Base-by-base conservation (phyloP, 2,329 filamentous ascomycete genomes). In the Aspergillus sp. region DNA sequence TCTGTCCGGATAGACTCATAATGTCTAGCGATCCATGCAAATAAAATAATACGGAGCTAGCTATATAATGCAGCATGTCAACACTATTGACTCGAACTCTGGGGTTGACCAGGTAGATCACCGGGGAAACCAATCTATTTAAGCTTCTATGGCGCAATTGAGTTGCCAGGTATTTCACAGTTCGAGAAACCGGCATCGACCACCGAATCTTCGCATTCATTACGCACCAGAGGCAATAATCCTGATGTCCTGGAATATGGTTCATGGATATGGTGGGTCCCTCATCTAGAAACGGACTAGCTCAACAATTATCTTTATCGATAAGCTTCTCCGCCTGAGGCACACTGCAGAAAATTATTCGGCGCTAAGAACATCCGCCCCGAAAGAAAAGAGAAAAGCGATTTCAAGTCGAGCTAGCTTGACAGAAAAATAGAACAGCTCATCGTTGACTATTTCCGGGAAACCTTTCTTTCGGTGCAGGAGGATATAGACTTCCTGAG, bases 351-450 rank as follows among this genome's bases (percentile, higher is more conserved):
- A 61, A 53, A 47, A 51, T 51, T 64, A 65, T 64, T 62, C 60
- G 52, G 51, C 48, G 61, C 63, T 55, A 61, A 41, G 51, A 63
- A 70, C 63, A 61, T 68, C 65, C 66, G 66, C 51, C 56, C 70
- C 68, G 68, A 63, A 33, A 54, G 42, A 54, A 56, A 47, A 61
- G 59, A 52, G 37, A 57, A 57, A 44, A 37, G 39, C 27, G n/a
- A 27, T 53, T 53, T 33, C 27, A 50, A 40, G 46, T 19, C 20
- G 46, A 57, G 55, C 50, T 57, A 19, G 37, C 54, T 46, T 19
- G 48, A 39, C 33, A 34, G 24, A 15, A 17, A 24, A 40, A 34
- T 46, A 45, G 8, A 45, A 46, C 45, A 54, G 47, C 33, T 33
- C 48, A 39, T 40, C 7, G 19, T 54, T 19, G 7, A 47, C 15